Conservation (phyloP, 192 early-diverging fungal genomes). For the Podila minutissima region DNA sequence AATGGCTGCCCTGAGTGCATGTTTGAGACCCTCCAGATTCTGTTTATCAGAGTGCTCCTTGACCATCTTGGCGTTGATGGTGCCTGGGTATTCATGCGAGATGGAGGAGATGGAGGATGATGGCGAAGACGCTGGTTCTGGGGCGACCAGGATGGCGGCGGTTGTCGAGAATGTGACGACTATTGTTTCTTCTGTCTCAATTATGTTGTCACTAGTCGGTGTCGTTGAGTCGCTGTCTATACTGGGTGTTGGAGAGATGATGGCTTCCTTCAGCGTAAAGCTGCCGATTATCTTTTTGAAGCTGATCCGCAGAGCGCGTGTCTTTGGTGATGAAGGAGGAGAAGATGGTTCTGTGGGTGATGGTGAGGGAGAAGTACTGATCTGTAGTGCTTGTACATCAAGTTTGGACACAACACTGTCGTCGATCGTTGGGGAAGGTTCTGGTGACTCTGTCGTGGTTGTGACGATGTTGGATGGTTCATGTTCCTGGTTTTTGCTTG, state of each 20-base stretch:
- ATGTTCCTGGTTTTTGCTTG: neutral
- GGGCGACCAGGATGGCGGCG: neutral
- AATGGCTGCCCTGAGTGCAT: conserved; percentile 29
- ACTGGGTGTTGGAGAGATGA: neutral
- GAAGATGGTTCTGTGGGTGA: neutral
- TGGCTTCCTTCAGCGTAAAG: neutral
- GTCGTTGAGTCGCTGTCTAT: neutral
- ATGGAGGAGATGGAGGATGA: neutral
- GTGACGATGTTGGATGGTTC: neutral
- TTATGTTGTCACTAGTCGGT: neutral
- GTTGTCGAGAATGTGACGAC: neutral
- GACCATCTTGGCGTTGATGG: conserved; percentile 41
- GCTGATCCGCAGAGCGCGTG: neutral
- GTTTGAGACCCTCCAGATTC: conserved; percentile 23
- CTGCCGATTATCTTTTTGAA: conserved; percentile 2
- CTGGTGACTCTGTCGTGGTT: neutral
- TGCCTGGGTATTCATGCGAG: conserved; percentile 18
- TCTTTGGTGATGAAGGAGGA: neutral
- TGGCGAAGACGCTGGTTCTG: neutral
- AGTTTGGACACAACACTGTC: neutral
- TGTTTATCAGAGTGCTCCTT: conserved; percentile 26
- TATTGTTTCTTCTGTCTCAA: neutral
- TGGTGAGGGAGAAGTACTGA: neutral
- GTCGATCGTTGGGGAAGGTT: neutral
- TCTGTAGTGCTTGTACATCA: neutral